Evolutionary conservation across 345 rosid genomes (phyloP), one percentile per base, ranked within the genome.

Genomic region (Citropsis articulata): DNA sequence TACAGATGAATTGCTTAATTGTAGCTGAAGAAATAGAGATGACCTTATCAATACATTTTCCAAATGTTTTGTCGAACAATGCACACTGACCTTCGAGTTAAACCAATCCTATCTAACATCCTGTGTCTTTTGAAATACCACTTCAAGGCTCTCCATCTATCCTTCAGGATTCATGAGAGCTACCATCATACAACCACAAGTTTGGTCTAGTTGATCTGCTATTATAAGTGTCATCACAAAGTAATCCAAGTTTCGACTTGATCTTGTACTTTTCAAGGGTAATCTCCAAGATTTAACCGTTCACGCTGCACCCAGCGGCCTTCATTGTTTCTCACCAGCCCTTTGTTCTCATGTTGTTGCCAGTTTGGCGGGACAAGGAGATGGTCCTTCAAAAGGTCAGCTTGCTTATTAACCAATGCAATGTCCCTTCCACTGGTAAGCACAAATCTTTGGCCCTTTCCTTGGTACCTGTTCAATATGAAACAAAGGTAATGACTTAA

Each of bases 351-450:
- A 16, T 25, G 19, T 48, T 78, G 84, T 60, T 24, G 31, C 86
- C 84, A 84, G 0, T 35, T 42, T 1, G 75, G 75, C 27, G 82
- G 84, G 8, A 81, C 68, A 42, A 21, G 25, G 36, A 67, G 72
- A n/a, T 81, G 64, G 7, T 75, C 75, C 67, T 74, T 76, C 70
- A 84, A 45, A 28, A 81, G 72, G 60, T 57, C 59, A 14, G 71
- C 62, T 1, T 62, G 45, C 60, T 84, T 81, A 71, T 79, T 81
- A 16, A 84, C 84, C 36, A 84, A 59, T 4, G 83, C 82, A 9
- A 64, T 55, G 42, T 84, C 87, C 67, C 84, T 81, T 27, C 72
- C 25, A 14, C 71, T 69, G 28, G 65, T 74, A 0, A 76, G 76
- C 28, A 12, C 36, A 68, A 78, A 78, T 22, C 16, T 60, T n/a